Base-by-base conservation (phyloP, 23 red algal species). In the Gracilaria domingensis region DNA sequence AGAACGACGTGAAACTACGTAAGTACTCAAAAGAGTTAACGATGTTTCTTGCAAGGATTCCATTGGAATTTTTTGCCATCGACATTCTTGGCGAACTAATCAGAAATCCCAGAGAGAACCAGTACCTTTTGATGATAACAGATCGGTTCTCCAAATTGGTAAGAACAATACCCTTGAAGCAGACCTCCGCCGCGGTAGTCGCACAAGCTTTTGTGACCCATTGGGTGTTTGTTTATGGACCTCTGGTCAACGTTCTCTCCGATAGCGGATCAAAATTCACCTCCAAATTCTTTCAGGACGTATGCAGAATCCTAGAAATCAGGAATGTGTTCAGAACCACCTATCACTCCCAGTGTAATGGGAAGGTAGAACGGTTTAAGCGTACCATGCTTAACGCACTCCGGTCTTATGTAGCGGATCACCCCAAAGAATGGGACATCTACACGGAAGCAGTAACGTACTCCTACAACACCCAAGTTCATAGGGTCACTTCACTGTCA, bases 291-390 rank as follows among this genome's bases (percentile, higher is more conserved):
- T 75, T 88, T 74, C 85, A 77, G 45, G 69, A 59, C 51, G 20
- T 88, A n/a, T 76, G 85, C 55, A 36, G 62, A 59, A 75, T 88
- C 9, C 66, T 88, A 30, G 66, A 67, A 28, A 59, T 76, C 25
- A 77, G 25, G 85, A 71, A 77, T 9, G 11, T 88, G 26, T 88
- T 73, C 54, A 76, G 25, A n/a, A 74, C 67, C 23, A 88, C 14
- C 33, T 87, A 87, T 75, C 84, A 87, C 66, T 64, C 84, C 14
- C 84, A 87, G 65, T 21, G 37, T 33, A 72, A 87, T 72, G 82
- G 54, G 12, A 61, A 74, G 29, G 84, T 87, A 28, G 84, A 88
- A 76, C 44, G 60, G 3, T 74, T 75, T 55, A 73, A 49, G 28
- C 57, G 2, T n/a, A n/a, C n/a, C n/a, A n/a, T n/a, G n/a, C n/a